Evolutionary conservation across 208 protist genomes (phyloP).

Genomic region (Zelonia costaricensis): DNA sequence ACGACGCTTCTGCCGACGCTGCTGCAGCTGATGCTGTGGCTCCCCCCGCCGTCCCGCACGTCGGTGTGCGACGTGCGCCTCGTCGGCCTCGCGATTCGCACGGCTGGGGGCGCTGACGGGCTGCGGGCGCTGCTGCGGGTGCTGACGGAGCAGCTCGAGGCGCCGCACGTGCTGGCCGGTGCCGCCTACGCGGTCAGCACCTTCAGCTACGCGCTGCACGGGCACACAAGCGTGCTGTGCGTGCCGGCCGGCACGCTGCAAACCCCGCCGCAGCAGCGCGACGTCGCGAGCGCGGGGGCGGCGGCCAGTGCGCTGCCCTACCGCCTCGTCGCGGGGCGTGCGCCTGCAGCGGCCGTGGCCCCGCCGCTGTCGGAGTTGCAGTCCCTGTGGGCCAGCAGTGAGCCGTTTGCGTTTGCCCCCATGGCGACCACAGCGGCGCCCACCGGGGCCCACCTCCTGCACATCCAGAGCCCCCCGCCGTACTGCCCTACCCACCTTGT

Average conservation of each 20-base stretch:
- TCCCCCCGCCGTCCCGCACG: slow-evolving; percentile 25
- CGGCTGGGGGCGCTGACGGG: slow-evolving; percentile 50
- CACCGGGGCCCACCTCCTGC: background rate
- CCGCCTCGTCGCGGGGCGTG: slow-evolving; percentile 9
- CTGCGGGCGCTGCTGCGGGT: slow-evolving; percentile 34
- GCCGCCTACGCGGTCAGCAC: slow-evolving; percentile 27
- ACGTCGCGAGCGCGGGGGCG: background rate
- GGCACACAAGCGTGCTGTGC: slow-evolving; percentile 70
- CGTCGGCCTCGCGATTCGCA: slow-evolving; percentile 60
- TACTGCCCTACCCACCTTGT: slow-evolving; percentile 59
- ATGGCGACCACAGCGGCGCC: background rate
- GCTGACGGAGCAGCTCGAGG: slow-evolving; percentile 10
- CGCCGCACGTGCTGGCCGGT: slow-evolving; percentile 12
- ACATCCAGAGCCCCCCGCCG: slow-evolving; percentile 37
- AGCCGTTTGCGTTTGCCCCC: background rate
- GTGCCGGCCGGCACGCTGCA: slow-evolving; percentile 8
- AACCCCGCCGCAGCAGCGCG: too few relatives aligned
- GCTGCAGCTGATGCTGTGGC: slow-evolving; percentile 37
- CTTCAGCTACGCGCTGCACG: slow-evolving; percentile 33
- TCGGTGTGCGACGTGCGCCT: slow-evolving; percentile 35
- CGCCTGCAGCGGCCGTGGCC: background rate
- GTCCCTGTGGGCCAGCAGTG: slow-evolving; percentile 10
- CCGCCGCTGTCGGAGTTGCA: slow-evolving; percentile 7
- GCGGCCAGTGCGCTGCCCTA: background rate
- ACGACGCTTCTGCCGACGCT: slow-evolving; percentile 30